Evolutionary conservation across 441 rosid genomes (phyloP).

Genomic region (Raphanus hybrid): DNA sequence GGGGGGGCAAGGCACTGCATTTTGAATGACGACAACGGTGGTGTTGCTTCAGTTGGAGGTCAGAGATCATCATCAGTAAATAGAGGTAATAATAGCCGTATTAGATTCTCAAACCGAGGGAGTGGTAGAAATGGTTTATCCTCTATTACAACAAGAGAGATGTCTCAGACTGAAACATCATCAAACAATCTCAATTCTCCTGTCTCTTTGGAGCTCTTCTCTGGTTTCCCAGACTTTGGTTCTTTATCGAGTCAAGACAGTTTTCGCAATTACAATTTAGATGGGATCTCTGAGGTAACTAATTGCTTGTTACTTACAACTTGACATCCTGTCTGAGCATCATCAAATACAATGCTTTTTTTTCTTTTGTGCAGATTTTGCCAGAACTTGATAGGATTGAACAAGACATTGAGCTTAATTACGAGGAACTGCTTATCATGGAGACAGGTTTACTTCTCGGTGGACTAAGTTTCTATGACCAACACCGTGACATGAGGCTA

Average conservation of each 20-base stretch:
- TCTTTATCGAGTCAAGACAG: constrained; percentile 57
- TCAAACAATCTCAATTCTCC: constrained; percentile 53
- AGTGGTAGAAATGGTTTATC: constrained; percentile 48
- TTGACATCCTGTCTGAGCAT: constrained; percentile 26
- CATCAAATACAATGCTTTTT: constrained; percentile 1
- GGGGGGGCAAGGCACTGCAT: constrained; percentile 49
- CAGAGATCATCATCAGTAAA: constrained; percentile 47
- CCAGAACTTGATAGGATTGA: constrained; percentile 87
- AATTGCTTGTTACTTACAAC: constrained; percentile 21
- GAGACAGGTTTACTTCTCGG: constrained; percentile 74
- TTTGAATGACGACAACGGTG: constrained; percentile 49
- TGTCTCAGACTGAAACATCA: constrained; percentile 53
- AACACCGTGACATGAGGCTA: constrained; percentile 93
- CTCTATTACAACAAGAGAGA: constrained; percentile 43
- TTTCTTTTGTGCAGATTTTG: constrained; percentile 52
- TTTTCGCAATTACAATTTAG: constrained; percentile 66
- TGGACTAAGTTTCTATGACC: constrained; percentile 77
- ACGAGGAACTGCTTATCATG: constrained; percentile 85
- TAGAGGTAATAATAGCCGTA: constrained; percentile 42
- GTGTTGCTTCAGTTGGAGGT: constrained; percentile 56
- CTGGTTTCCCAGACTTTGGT: constrained; percentile 63
- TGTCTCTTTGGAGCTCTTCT: constrained; percentile 50
- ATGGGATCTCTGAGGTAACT: constrained; percentile 94
- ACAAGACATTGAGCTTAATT: constrained; percentile 76
- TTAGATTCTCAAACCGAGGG: constrained; percentile 58